Conservation (phyloP, 176 grass and related monocot genomes). For the Elymus sibiricus region DNA sequence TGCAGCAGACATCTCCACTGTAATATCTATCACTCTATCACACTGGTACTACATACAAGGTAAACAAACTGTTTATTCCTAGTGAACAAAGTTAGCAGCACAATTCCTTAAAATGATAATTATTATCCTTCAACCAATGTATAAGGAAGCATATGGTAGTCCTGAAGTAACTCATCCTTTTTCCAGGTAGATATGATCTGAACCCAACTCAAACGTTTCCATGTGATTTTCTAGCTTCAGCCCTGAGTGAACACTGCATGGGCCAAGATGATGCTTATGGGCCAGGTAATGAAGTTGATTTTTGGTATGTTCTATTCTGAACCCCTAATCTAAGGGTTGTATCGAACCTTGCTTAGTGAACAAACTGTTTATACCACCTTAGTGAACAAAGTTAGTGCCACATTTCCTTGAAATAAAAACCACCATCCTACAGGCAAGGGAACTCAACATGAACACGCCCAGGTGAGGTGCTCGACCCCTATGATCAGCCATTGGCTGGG, state of each 20-base stretch:
- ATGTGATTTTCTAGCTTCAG: too few species aligned
- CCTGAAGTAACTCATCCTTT: too few species aligned
- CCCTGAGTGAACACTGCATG: too few species aligned
- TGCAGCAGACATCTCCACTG: not conserved
- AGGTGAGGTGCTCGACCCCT: not conserved
- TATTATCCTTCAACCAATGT: too few species aligned
- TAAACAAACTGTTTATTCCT: not conserved
- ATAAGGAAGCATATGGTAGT: too few species aligned
- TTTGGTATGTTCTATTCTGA: too few species aligned
- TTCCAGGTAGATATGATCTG: too few species aligned
- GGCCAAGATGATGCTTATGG: too few species aligned
- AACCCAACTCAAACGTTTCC: accelerated
- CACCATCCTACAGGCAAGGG: not conserved
- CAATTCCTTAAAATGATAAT: not conserved
- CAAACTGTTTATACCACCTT: not conserved
- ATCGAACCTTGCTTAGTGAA: not conserved
- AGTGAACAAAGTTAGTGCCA: not conserved
- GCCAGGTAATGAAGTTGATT: too few species aligned
- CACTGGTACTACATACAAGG: not conserved
- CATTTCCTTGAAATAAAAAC: not conserved
- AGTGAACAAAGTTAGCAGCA: not conserved
- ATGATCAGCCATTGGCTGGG: not conserved
- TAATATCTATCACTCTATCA: not conserved
- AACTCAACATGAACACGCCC: not conserved
- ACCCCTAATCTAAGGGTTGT: too few species aligned